Conservation (phyloP, 2,329 filamentous ascomycete genomes). For the Trichoderma sp. region DNA sequence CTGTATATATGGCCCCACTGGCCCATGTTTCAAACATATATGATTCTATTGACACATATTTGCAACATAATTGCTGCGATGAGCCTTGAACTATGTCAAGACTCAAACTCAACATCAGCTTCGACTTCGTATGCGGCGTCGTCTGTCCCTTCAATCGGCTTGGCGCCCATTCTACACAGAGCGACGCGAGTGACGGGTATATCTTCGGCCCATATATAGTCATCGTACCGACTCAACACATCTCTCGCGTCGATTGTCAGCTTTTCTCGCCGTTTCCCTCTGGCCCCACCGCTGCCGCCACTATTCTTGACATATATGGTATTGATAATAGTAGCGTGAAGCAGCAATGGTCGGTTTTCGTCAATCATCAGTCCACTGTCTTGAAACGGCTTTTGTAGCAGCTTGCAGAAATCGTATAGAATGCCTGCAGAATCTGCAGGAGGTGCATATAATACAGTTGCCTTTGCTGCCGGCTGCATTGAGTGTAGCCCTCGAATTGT, state of each 20-base stretch:
- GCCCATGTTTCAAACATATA: no score
- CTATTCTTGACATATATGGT: conserved; percentile 70
- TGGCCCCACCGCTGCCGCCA: conserved; percentile 34
- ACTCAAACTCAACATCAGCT: conserved; percentile 49
- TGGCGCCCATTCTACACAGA: conserved; percentile 88
- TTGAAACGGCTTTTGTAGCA: conserved; percentile 58
- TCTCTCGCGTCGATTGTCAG: conserved; percentile 58
- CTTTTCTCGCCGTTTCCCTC: conserved; percentile 43
- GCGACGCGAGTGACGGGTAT: conserved; percentile 71
- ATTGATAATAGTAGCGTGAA: conserved; percentile 87
- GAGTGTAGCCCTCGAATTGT: conserved; percentile 60
- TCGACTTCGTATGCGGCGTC: conserved; percentile 60
- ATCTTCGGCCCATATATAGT: conserved; percentile 71
- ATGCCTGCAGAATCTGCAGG: conserved; percentile 58
- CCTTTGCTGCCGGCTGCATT: conserved; percentile 62
- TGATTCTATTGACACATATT: not conserved
- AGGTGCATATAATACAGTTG: conserved; percentile 67
- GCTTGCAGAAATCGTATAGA: conserved; percentile 61
- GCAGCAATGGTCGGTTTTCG: conserved; percentile 66
- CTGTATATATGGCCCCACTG: not conserved
- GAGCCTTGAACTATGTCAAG: not conserved
- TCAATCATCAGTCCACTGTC: conserved; percentile 59
- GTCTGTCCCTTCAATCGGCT: conserved; percentile 59
- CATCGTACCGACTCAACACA: conserved; percentile 63
- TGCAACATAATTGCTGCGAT: not conserved